Base-by-base conservation (phyloP, 2,329 filamentous ascomycete species). In the Sclerotinia borealis region DNA sequence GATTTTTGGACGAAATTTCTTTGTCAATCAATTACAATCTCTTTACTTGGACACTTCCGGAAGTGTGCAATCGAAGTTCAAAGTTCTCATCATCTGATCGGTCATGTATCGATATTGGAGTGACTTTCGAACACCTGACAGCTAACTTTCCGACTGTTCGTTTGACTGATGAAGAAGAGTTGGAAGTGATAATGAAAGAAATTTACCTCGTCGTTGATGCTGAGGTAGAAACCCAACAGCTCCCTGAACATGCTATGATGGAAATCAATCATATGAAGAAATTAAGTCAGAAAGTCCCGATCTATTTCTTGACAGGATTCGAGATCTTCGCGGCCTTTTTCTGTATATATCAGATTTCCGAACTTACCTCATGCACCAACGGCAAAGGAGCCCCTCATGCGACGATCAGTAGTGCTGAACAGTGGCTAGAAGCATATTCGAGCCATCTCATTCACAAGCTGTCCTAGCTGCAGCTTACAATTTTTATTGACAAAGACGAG, bases 121-220 rank as follows among this genome's bases (percentile, higher is more conserved):
- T 22, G 19, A 1, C 25, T 11, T 64, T 64, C 1, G 4, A 54
- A 31, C 13, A 8, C n/a, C 43, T 55, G 22, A 52, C 39, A 4
- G 1, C 17, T 22, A 17, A 11, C 3, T 61, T 61, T 19, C 50
- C 49, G 11, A n/a, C 13, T 17, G 49, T 61, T 4, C 56, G 37
- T 27, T 48, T 64, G 27, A 25, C 39, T 15, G 56, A 56, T 19
- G 56, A 64, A 22, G 29, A 51, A 55, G 48, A 60, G 17, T 7
- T 27, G 4, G 22, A 49, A 17, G 31, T 34, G 19, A 63, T 63
- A 22, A 51, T 4, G 6, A 11, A 52, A 15, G 51, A 63, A 27
- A 65, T 59, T 36, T 59, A 65, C 11, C 54, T 62, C 3, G 59
- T 63, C 1, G 51, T 65, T 59, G 41, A 65, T 13, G 43, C 56